These are phyloP conservation scores for Crithidia expoeki DNA, from an alignment of 208 protist genomes.

Conservation along the genomic window DNA sequence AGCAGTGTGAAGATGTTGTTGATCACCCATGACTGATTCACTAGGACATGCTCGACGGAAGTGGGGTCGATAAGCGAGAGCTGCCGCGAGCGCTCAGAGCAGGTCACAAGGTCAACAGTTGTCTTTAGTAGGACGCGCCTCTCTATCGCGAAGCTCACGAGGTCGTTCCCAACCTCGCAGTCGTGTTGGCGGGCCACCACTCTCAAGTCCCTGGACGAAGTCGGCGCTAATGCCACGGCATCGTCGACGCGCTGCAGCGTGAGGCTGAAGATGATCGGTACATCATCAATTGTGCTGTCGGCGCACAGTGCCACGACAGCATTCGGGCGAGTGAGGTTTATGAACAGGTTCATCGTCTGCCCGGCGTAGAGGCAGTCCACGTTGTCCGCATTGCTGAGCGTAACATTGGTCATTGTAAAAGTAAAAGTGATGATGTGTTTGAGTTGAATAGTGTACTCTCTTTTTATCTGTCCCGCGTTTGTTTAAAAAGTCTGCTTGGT, in stretches of 20 bases:
- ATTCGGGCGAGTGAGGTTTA: constrained; percentile 10
- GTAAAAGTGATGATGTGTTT: neutral
- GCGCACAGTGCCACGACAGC: constrained; percentile 16
- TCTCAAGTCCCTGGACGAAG: neutral
- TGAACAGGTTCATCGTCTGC: constrained; percentile 30
- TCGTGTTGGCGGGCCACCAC: neutral
- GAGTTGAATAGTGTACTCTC: neutral
- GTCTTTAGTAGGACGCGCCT: constrained; percentile 11
- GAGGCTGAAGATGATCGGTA: constrained; percentile 18
- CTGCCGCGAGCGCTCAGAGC: neutral
- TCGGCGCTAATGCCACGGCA: neutral
- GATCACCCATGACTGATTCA: constrained; percentile 28
- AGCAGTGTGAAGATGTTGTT: constrained; percentile 9
- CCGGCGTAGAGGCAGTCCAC: constrained; percentile 26
- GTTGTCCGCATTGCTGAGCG: constrained; percentile 23
- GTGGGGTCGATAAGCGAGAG: neutral
- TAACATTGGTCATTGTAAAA: constrained; percentile 7
- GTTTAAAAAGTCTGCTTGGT: neutral
- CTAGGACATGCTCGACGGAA: constrained; percentile 8
- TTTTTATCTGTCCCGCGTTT: neutral
- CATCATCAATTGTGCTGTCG: constrained; percentile 21
- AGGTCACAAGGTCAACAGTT: constrained; percentile 17
- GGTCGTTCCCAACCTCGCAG: constrained; percentile 11
- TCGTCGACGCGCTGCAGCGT: constrained; percentile 4
- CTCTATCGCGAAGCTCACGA: constrained; percentile 17